Evolutionary conservation across 192 early-diverging fungal species (phyloP).

Genomic region (Coemansia sp.): DNA sequence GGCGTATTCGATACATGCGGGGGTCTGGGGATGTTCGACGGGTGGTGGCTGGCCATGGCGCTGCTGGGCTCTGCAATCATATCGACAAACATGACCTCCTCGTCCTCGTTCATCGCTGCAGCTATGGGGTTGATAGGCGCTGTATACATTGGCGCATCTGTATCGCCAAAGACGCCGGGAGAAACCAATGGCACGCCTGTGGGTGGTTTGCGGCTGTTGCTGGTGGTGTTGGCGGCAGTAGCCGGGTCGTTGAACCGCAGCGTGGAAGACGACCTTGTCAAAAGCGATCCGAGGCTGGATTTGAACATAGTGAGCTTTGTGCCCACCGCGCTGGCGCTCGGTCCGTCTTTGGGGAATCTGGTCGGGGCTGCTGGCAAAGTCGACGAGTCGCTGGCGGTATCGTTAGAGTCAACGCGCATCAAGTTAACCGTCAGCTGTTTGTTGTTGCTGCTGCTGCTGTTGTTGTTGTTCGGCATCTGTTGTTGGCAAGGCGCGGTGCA

Average conservation of each 20-base stretch:
- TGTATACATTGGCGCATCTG: not conserved
- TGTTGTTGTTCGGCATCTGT: not conserved
- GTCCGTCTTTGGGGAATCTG: not conserved
- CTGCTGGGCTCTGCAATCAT: not conserved
- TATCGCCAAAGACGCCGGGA: not conserved
- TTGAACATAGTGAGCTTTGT: slow-evolving; percentile 24
- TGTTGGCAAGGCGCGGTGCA: not conserved
- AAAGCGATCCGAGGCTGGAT: slow-evolving; percentile 30
- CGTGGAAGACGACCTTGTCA: slow-evolving; percentile 18
- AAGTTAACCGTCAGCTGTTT: not conserved
- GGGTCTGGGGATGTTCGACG: not conserved
- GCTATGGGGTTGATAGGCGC: not conserved
- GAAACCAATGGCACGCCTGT: not conserved
- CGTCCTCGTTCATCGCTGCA: not conserved
- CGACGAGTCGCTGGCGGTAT: slow-evolving; percentile 4
- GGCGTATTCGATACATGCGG: not conserved
- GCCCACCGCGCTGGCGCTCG: not conserved
- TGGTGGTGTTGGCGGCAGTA: not conserved
- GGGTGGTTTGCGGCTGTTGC: not conserved
- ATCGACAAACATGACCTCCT: not conserved
- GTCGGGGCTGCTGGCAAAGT: not conserved
- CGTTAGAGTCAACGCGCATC: slow-evolving; percentile 10
- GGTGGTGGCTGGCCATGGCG: not conserved
- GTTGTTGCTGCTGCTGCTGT: slow-evolving; percentile 2
- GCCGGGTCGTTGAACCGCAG: not conserved